Evolutionary conservation across 768 basidiomycete species (phyloP), one percentile per base, ranked within the genome.

Genomic region (Hirschioporus abietinus): DNA sequence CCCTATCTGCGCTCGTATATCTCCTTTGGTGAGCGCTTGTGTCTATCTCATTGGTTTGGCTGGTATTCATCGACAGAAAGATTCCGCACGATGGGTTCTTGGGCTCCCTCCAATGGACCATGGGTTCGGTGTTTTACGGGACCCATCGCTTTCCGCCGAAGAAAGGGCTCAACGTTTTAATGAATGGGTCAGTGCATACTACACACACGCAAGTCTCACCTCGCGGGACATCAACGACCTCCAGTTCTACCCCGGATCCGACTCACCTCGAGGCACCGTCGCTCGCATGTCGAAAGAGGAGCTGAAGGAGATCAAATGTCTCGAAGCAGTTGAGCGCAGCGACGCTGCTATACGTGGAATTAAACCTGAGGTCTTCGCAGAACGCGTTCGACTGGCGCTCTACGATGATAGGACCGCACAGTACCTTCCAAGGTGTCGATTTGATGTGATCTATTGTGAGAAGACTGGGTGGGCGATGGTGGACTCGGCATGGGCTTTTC

Each of bases 141-240:
- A 70, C 63, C 12, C 65, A n/a, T n/a, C 66, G 0, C 58, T 68
- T 17, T 7, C 63, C 6, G 63, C 34, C 9, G 66, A 63, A 26
- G 64, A 68, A 42, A 20, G 60, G 1, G 15, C 26, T 15, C 10
- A 58, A 0, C 18, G 1, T 3, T 68, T 66, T 36, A 8, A 27
- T 18, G 36, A 35, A 26, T 70, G 68, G 69, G 36, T 70, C 18
- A 64, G 67, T 4, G 65, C 35, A 35, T 72, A 70, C 66, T 69
- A 25, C 62, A 23, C 36, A 68, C 58, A 18, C 26, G 10, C 58
- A 57, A 42, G 57, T 66, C 58, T 17, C 36, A 8, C 10, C 18
- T 24, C 63, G 60, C 42, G 67, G 42, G 42, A 52, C 12, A 52
- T 52, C 42, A 52, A 52, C 42, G 42, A 52, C 42, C 42, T 52